Conservation (phyloP, 1,284 basidiomycete genomes). For the Pseudozyma sp. region DNA sequence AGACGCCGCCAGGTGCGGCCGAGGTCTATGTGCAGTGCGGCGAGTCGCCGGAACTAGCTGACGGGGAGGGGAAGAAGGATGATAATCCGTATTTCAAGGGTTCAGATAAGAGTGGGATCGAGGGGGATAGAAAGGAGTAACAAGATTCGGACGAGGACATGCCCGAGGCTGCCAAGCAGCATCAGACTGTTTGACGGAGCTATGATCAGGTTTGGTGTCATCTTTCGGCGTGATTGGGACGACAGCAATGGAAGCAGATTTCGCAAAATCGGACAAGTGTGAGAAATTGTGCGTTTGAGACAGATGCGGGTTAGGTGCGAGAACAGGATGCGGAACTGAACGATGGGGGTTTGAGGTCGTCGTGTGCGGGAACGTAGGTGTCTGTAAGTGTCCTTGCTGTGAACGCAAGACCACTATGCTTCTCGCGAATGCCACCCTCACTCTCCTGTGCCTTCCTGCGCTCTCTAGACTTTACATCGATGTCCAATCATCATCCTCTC, state of each 20-base stretch:
- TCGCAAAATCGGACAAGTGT: too few species aligned
- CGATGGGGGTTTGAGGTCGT: too few species aligned
- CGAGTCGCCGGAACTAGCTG: background rate
- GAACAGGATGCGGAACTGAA: too few species aligned
- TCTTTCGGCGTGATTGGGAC: background rate
- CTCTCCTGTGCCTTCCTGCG: too few species aligned
- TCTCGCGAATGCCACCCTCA: too few species aligned
- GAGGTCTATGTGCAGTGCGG: slow-evolving; percentile 19
- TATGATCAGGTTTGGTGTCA: background rate
- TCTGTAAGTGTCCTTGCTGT: too few species aligned
- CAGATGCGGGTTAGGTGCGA: too few species aligned
- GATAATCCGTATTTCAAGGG: slow-evolving; percentile 30
- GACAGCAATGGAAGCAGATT: background rate
- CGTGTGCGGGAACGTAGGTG: too few species aligned
- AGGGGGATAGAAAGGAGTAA: background rate
- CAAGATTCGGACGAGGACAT: slow-evolving; percentile 1
- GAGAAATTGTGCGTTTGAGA: too few species aligned
- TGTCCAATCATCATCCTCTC: background rate
- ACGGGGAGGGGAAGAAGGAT: background rate
- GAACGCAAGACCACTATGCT: too few species aligned
- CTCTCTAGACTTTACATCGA: too few species aligned
- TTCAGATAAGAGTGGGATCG: background rate
- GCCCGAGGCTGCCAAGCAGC: background rate
- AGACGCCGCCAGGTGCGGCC: slow-evolving; percentile 30
- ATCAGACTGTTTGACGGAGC: slow-evolving; percentile 4